These are phyloP conservation scores for Lachnellula willkommii DNA, from an alignment of 2,329 filamentous ascomycete species.

Conservation along the genomic window DNA sequence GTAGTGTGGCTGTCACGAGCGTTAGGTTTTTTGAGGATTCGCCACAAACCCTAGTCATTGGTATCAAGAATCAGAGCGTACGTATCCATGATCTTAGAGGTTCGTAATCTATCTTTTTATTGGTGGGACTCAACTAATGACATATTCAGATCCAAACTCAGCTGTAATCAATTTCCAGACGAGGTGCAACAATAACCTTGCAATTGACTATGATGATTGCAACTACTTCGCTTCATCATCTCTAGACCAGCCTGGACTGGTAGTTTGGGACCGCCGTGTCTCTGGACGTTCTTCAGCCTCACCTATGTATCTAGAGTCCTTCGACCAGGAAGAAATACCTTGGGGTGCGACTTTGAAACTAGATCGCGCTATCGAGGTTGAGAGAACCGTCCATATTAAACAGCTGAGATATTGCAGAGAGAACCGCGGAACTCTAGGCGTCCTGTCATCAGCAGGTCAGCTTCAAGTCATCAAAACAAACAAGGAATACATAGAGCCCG, in stretches of 20 bases:
- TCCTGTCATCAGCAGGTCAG: slow-evolving; percentile 58
- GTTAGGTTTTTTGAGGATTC: slow-evolving; percentile 76
- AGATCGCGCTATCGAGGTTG: slow-evolving; percentile 48
- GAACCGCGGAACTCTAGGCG: slow-evolving; percentile 54
- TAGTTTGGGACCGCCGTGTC: slow-evolving; percentile 73
- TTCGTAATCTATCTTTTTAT: slow-evolving; percentile 33
- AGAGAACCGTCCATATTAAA: slow-evolving; percentile 55
- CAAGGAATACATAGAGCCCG: slow-evolving; percentile 45
- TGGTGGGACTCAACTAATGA: slow-evolving; percentile 12
- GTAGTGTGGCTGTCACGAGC: slow-evolving; percentile 71
- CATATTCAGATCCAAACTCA: slow-evolving; percentile 42
- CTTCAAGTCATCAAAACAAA: slow-evolving; percentile 56
- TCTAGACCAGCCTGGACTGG: slow-evolving; percentile 66
- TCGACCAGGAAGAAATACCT: slow-evolving; percentile 56
- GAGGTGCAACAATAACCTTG: slow-evolving; percentile 64
- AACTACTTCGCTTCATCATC: slow-evolving; percentile 82
- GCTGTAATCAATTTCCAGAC: slow-evolving; percentile 57
- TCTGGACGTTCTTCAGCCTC: slow-evolving; percentile 48
- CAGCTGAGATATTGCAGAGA: slow-evolving; percentile 60
- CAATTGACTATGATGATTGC: slow-evolving; percentile 73
- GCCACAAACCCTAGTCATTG: slow-evolving; percentile 68
- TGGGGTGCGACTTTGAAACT: slow-evolving; percentile 58
- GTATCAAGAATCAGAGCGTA: slow-evolving; percentile 69
- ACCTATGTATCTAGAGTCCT: slow-evolving; percentile 49
- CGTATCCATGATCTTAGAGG: slow-evolving; percentile 75